A percentile compares a stretch with the other conserved stretches of the same genome.
Evolutionary conservation across 495 filamentous ascomycete species (phyloP).

Genomic region (Aspergillus coremiiformis): DNA sequence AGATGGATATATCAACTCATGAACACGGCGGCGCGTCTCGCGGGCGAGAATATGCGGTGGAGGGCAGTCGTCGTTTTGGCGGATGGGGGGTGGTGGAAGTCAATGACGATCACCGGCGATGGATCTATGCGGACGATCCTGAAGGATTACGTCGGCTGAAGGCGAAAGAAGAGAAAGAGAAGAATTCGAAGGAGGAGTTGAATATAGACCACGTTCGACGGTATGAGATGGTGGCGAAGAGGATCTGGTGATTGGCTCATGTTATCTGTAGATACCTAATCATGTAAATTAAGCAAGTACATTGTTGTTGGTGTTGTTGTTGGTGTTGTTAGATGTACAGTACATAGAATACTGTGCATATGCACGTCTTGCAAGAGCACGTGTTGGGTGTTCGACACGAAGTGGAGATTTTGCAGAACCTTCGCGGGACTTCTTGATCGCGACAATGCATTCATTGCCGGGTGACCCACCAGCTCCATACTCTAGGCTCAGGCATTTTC

Average conservation of each 20-base stretch:
- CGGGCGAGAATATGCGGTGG: conserved; percentile 48
- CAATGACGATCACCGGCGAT: conserved; percentile 74
- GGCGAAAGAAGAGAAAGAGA: conserved; percentile 61
- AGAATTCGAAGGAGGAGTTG: conserved; percentile 46
- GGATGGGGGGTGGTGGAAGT: conserved; percentile 82
- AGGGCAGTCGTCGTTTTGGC: conserved; percentile 65
- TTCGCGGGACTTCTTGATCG: too few species aligned
- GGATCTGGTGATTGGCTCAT: conserved; percentile 66
- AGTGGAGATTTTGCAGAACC: too few species aligned
- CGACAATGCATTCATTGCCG: too few species aligned
- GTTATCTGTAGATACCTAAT: background rate
- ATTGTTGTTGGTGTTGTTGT: too few species aligned
- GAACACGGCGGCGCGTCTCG: conserved; percentile 6
- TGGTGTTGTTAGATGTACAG: background rate
- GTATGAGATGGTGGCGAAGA: conserved; percentile 90
- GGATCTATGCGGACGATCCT: conserved; percentile 81
- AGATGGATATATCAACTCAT: conserved; percentile 38
- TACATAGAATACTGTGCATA: background rate
- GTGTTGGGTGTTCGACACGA: too few species aligned
- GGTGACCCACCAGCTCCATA: too few species aligned
- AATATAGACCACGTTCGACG: conserved; percentile 63
- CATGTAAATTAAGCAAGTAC: background rate
- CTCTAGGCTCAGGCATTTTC: too few species aligned
- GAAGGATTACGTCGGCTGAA: conserved; percentile 59
- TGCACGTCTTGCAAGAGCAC: too few species aligned